Conservation (phyloP, 176 grass and related monocot species). For the Carex littledalei region DNA sequence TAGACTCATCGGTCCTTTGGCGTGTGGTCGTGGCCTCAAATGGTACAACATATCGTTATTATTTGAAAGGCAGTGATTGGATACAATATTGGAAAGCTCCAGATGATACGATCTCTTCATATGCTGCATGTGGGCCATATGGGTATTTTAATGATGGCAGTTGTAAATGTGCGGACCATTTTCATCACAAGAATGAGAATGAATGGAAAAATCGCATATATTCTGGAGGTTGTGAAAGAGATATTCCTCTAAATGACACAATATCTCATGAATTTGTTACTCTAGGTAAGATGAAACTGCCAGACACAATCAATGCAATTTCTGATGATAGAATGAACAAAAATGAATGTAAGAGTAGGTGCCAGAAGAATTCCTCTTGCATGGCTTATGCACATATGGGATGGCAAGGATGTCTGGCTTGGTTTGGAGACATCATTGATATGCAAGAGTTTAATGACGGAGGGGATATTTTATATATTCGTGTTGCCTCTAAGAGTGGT, state of each 20-base stretch:
- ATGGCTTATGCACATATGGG: neutral
- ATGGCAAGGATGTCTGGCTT: slow-evolving; percentile 10
- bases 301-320: slow-evolving; percentile 6
- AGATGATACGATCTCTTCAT: neutral
- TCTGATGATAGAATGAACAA: neutral
- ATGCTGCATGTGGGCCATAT: neutral
- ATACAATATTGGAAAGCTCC: neutral
- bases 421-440: neutral
- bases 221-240: slow-evolving; percentile 8
- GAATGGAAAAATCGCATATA: neutral
- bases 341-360: neutral
- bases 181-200: neutral
- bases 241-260: neutral
- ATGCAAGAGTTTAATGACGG: neutral
- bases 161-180: neutral
- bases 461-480: neutral
- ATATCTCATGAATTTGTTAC: neutral
- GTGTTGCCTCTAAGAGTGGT: slow-evolving; percentile 2
- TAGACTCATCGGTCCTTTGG: neutral
- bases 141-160: neutral
- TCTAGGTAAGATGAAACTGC: neutral
- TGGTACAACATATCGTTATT: neutral
- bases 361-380: neutral
- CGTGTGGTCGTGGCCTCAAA: neutral
- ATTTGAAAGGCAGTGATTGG: neutral